phyloP scores from a whole-genome alignment of 176 grass and related monocot species.

The Bolboschoenus planiculmis region DNA sequence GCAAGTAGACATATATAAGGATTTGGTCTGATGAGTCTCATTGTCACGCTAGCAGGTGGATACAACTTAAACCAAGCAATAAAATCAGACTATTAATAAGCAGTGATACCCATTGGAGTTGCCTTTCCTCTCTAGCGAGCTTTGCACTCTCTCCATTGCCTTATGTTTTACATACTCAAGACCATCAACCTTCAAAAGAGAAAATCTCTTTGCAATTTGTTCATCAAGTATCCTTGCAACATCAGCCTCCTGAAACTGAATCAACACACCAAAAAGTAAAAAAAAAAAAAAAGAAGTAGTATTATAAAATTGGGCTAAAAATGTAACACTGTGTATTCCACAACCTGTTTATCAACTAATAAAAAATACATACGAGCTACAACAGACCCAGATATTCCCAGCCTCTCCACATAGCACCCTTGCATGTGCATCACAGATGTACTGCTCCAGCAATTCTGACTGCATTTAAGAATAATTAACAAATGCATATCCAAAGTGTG shows the following conservation, averaged over 20 bases:
- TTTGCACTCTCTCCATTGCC: conserved; percentile 33
- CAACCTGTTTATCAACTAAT: conserved; percentile 19
- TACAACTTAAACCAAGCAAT: neutral
- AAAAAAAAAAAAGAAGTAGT: neutral
- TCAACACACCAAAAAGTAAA: neutral
- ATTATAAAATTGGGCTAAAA: neutral
- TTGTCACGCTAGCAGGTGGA: neutral
- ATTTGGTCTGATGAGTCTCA: neutral
- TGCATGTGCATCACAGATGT: conserved; percentile 47
- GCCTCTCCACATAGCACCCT: conserved; percentile 53
- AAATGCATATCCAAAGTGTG: neutral
- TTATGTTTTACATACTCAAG: conserved; percentile 45
- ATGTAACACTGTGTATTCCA: neutral
- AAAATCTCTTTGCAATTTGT: conserved; percentile 35
- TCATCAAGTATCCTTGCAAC: conserved; percentile 46
- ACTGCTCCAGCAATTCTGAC: conserved; percentile 52
- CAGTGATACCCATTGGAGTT: conserved; percentile 30
- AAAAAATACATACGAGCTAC: conserved; percentile 34
- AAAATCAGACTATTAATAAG: neutral
- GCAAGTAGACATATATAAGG: neutral
- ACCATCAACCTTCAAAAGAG: conserved; percentile 28
- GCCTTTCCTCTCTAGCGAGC: conserved; percentile 38
- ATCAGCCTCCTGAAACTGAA: conserved; percentile 65
- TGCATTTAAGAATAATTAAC: conserved; percentile 20
- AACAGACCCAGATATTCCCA: conserved; percentile 65